A percentile compares a stretch with the other conserved stretches of the same genome.
These are phyloP conservation scores for Acacia confusa DNA, from an alignment of 306 rosid species.

Conservation along the genomic window DNA sequence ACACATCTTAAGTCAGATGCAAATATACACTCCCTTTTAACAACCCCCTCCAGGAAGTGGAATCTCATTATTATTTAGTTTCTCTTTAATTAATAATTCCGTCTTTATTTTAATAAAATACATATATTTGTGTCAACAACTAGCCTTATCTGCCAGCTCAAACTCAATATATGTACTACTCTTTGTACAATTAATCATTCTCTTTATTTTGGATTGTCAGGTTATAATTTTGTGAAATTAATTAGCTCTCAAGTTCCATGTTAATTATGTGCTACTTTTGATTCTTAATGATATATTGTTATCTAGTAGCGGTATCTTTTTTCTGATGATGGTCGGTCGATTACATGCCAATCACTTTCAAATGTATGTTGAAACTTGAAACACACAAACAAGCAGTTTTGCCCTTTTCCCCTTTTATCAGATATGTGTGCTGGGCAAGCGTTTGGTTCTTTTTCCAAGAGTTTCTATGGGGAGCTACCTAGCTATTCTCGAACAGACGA, in stretches of 20 bases:
- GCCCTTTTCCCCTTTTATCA: neutral
- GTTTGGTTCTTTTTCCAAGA: neutral
- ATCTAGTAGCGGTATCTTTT: neutral
- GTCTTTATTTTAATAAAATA: neutral
- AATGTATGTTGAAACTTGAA: neutral
- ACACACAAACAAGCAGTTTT: neutral
- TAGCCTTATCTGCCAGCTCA: neutral
- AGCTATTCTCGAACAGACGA: neutral
- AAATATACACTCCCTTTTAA: constrained; percentile 66
- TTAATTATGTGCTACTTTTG: neutral
- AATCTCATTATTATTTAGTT: neutral
- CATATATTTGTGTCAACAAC: neutral
- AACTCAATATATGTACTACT: neutral
- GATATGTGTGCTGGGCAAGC: neutral
- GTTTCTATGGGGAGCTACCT: neutral
- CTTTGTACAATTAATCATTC: neutral
- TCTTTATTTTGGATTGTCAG: constrained; percentile 25
- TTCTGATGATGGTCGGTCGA: neutral
- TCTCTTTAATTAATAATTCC: neutral
- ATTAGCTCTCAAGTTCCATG: constrained; percentile 25
- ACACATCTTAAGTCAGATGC: constrained; percentile 87
- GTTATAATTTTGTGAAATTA: neutral
- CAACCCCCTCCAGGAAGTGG: neutral
- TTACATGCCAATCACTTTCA: neutral
- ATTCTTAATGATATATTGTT: neutral